phyloP scores from a whole-genome alignment of 495 filamentous ascomycete species.

The Saxophila tyrrhenica region DNA sequence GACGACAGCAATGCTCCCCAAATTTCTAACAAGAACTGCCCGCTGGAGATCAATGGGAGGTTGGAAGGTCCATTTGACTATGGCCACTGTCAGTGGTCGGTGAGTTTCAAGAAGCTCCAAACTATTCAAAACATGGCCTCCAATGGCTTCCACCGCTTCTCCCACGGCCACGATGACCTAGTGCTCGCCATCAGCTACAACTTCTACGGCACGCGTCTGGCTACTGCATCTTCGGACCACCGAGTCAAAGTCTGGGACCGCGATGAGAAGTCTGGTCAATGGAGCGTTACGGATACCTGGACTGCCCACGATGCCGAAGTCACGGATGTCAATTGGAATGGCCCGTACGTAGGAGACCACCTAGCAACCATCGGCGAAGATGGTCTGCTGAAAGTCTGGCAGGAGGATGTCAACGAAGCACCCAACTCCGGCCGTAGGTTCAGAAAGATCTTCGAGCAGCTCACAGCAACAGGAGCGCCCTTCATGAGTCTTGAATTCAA shows the following conservation, averaged over 20 bases:
- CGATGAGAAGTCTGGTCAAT: conserved; percentile 55
- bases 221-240: conserved; percentile 84
- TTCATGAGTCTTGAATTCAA: conserved; percentile 74
- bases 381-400: conserved; percentile 79
- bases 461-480: conserved; percentile 46
- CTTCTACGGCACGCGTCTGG: conserved; percentile 78
- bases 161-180: conserved; percentile 56
- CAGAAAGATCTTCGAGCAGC: conserved; percentile 47
- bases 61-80: no score
- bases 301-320: conserved; percentile 86
- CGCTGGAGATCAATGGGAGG: no score
- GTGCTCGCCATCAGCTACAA: conserved; percentile 54
- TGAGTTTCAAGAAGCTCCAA: no score
- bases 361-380: conserved; percentile 69
- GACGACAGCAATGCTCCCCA: no score
- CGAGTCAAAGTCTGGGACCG: conserved; percentile 84
- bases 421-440: conserved; percentile 67
- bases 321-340: conserved; percentile 77
- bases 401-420: conserved; percentile 67
- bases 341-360: conserved; percentile 49
- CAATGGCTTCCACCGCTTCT: conserved; percentile 24
- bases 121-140: no score
- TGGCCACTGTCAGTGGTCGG: no score
- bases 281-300: conserved; percentile 79
- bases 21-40: no score